Conservation (phyloP, 2,329 filamentous ascomycete species). For the Rhynchosporium secalis region DNA sequence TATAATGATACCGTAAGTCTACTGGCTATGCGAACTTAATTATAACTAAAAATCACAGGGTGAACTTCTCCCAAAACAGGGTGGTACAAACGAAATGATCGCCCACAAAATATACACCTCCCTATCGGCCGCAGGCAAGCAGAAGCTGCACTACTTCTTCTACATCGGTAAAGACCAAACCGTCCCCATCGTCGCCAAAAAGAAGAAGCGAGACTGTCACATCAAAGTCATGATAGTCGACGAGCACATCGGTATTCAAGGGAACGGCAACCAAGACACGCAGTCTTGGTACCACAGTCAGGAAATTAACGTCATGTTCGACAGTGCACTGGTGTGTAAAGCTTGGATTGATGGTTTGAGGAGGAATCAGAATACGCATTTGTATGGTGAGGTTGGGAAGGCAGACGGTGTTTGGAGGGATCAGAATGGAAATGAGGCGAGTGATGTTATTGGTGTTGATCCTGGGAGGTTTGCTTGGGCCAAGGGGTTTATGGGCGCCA, state of each 20-base stretch:
- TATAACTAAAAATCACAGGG: constrained; percentile 46
- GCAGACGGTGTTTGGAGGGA: constrained; percentile 66
- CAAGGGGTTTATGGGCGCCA: constrained; percentile 53
- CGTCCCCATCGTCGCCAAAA: constrained; percentile 63
- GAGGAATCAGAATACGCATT: constrained; percentile 66
- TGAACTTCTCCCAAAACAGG: constrained; percentile 73
- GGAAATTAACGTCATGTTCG: constrained; percentile 75
- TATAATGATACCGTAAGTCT: constrained; percentile 68
- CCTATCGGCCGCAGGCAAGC: constrained; percentile 50
- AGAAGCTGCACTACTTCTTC: constrained; percentile 61
- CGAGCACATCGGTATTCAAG: constrained; percentile 66
- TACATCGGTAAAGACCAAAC: constrained; percentile 76
- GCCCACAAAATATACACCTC: constrained; percentile 58
- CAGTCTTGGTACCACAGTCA: constrained; percentile 78
- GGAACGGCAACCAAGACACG: constrained; percentile 78
- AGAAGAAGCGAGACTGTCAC: constrained; percentile 69
- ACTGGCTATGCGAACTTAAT: background rate
- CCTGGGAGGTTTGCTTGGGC: constrained; percentile 58
- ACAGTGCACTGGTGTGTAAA: constrained; percentile 59
- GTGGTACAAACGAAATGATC: constrained; percentile 73
- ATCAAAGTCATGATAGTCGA: constrained; percentile 78
- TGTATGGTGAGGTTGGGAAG: constrained; percentile 53
- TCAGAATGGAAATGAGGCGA: constrained; percentile 46
- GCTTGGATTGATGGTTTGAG: constrained; percentile 62
- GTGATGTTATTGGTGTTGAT: constrained; percentile 53